A percentile compares a stretch with the other conserved stretches of the same genome.
phyloP scores from a whole-genome alignment of 2,329 filamentous ascomycete species.

The Trichoderma sp. region DNA sequence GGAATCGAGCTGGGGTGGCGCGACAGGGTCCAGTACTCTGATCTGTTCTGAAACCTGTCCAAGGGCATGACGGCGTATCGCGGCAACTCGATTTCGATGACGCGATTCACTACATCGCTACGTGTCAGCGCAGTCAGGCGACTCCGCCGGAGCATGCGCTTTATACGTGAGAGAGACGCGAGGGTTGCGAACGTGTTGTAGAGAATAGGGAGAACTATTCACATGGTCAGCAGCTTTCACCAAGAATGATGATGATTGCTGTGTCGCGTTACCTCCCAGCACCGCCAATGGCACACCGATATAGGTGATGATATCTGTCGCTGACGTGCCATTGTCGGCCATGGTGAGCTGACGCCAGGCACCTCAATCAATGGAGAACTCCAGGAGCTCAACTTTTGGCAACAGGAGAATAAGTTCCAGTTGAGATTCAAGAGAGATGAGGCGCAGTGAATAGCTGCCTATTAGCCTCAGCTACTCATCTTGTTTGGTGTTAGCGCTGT shows the following conservation, averaged over 20 bases:
- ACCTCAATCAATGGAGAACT: neutral
- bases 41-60: constrained; percentile 51
- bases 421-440: neutral
- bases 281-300: constrained; percentile 58
- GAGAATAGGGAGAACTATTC: constrained; percentile 58
- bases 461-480: constrained; percentile 2
- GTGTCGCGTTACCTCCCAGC: constrained; percentile 40
- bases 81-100: constrained; percentile 65
- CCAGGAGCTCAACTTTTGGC: neutral
- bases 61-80: constrained; percentile 62
- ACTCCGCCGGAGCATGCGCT: constrained; percentile 55
- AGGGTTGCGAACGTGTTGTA: constrained; percentile 64
- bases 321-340: constrained; percentile 35
- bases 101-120: constrained; percentile 62
- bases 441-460: neutral
- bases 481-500: constrained; percentile 7
- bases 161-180: constrained; percentile 58
- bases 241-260: neutral
- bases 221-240: neutral
- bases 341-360: constrained; percentile 16
- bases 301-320: constrained; percentile 54
- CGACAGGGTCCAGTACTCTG: constrained; percentile 58
- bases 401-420: neutral
- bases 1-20: constrained; percentile 52
- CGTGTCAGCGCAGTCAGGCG: constrained; percentile 59